phyloP scores from a whole-genome alignment of 2,329 filamentous ascomycete species.

The Fusarium coicis region DNA sequence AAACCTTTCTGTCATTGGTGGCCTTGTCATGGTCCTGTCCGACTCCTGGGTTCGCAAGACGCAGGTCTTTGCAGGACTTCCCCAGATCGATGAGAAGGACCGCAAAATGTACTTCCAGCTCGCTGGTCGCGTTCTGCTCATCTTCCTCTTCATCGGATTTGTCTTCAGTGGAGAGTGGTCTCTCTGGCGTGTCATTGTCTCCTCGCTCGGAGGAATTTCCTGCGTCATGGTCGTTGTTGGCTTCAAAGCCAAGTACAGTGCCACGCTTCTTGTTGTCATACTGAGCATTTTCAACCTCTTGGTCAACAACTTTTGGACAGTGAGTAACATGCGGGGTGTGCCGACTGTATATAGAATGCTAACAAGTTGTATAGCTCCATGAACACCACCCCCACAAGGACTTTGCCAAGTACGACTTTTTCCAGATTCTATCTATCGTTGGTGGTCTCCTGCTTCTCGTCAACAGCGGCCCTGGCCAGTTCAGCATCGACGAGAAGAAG shows the following conservation, averaged over 20 bases:
- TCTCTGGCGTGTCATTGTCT: slow-evolving; percentile 86
- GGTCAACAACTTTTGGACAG: slow-evolving; percentile 99
- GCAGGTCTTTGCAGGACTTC: slow-evolving; percentile 94
- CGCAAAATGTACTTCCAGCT: slow-evolving; percentile 99
- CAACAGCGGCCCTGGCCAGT: slow-evolving; percentile 97
- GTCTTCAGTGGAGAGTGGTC: slow-evolving; percentile 96
- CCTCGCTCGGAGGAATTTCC: slow-evolving; percentile 84
- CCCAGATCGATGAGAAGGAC: slow-evolving; percentile 97
- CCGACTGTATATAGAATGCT: not conserved
- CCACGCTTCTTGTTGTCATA: slow-evolving; percentile 92
- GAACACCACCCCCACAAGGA: slow-evolving; percentile 99
- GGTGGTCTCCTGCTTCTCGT: slow-evolving; percentile 95
- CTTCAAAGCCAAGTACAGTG: slow-evolving; percentile 99
- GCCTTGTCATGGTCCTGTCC: slow-evolving; percentile 96
- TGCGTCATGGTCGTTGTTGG: slow-evolving; percentile 99
- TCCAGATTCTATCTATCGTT: slow-evolving; percentile 99
- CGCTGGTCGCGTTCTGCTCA: slow-evolving; percentile 91
- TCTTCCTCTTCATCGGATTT: slow-evolving; percentile 97
- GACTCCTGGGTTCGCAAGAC: slow-evolving; percentile 98
- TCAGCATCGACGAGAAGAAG: slow-evolving; percentile 99
- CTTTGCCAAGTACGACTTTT: slow-evolving; percentile 99
- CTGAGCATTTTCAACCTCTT: slow-evolving; percentile 96
- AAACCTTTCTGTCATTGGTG: slow-evolving; percentile 97
- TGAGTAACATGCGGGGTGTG: slow-evolving; percentile 59
- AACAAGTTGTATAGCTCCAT: slow-evolving; percentile 73